Evolutionary conservation across 2,329 filamentous ascomycete species (phyloP).

Genomic region (Apiospora kogelbergensis): DNA sequence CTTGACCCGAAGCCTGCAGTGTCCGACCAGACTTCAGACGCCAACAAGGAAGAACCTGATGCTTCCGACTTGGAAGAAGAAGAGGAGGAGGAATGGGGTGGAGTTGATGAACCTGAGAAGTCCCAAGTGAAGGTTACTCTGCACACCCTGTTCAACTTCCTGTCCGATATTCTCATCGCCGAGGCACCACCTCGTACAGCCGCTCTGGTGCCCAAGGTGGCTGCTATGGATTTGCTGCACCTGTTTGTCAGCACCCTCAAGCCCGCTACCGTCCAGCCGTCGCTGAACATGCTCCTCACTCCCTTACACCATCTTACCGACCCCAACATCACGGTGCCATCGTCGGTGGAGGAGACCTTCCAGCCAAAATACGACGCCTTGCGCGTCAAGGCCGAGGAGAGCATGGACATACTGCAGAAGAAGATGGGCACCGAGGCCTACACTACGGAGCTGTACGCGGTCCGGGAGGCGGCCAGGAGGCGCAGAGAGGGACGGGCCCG

Average conservation of each 20-base stretch:
- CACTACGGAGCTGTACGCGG: constrained; percentile 69
- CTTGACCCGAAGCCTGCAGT: constrained; percentile 59
- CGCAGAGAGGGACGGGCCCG: constrained; percentile 72
- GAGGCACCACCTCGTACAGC: constrained; percentile 65
- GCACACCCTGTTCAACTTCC: constrained; percentile 74
- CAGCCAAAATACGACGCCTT: constrained; percentile 68
- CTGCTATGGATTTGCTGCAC: constrained; percentile 72
- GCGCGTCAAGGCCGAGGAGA: constrained; percentile 69
- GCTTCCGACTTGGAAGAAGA: constrained; percentile 45
- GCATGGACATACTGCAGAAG: constrained; percentile 81
- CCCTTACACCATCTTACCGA: constrained; percentile 83
- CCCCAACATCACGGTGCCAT: constrained; percentile 68
- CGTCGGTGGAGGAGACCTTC: constrained; percentile 70
- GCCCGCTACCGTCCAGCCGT: constrained; percentile 55
- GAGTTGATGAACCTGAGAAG: constrained; percentile 32
- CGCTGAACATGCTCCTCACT: constrained; percentile 59
- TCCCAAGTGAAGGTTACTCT: constrained; percentile 48
- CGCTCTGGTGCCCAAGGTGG: constrained; percentile 71
- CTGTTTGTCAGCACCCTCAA: constrained; percentile 65
- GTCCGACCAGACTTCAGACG: constrained; percentile 42
- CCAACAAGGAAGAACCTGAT: constrained; percentile 39
- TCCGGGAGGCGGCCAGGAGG: constrained; percentile 70
- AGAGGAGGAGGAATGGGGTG: constrained; percentile 40
- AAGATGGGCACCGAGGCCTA: constrained; percentile 81
- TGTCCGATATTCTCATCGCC: constrained; percentile 76